Conservation (phyloP, 495 filamentous ascomycete genomes). For the Hypoxylon fragiforme region DNA sequence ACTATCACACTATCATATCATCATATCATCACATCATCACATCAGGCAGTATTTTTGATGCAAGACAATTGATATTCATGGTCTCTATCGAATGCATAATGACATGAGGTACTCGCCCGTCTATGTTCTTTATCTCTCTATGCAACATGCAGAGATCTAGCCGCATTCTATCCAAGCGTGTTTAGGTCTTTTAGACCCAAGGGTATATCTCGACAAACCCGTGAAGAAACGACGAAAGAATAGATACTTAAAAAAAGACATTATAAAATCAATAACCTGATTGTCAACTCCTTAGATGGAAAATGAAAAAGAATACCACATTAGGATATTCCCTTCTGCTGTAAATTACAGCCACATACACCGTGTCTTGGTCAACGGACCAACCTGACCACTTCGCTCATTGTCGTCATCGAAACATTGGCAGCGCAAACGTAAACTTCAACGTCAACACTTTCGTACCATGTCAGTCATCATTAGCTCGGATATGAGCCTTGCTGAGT, state of each 20-base stretch:
- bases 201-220: conserved; percentile 24
- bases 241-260: not conserved
- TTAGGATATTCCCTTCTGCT: not conserved
- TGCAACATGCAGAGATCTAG: conserved; percentile 6
- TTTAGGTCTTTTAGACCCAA: conserved; percentile 7
- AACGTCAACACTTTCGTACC: conserved; percentile 5
- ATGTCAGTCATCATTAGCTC: conserved; percentile 11
- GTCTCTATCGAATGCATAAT: conserved; percentile 17
- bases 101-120: conserved; percentile 7
- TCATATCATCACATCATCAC: too few relatives aligned
- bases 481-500: not conserved
- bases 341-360: not conserved
- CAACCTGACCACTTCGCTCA: conserved; percentile 7
- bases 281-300: too few relatives aligned
- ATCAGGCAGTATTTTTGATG: not conserved
- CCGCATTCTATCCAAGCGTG: conserved; percentile 10
- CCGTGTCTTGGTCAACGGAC: not conserved
- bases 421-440: not conserved
- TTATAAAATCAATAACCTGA: too few relatives aligned
- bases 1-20: too few relatives aligned
- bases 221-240: conserved; percentile 7
- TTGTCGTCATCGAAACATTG: not conserved
- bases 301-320: not conserved
- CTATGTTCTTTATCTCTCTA: conserved; percentile 7
- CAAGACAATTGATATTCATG: conserved; percentile 9